Evolutionary conservation across 1,284 basidiomycete species (phyloP).

Genomic region (Termitomyces sp.): DNA sequence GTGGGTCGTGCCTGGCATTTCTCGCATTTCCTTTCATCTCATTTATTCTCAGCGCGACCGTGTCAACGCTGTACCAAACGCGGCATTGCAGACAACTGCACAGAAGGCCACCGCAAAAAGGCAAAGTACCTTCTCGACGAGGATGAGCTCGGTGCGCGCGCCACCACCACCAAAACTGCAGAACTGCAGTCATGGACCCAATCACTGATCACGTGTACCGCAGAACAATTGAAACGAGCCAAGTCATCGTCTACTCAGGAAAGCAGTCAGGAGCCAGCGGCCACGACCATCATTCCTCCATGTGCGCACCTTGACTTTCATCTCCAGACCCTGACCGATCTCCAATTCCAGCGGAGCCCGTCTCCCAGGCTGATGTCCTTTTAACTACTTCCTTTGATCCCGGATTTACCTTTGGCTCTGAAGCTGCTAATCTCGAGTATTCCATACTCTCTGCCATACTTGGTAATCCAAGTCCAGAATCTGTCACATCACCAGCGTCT

Average conservation of each 20-base stretch:
- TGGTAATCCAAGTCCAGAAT: slow-evolving; percentile 67
- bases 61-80: slow-evolving; percentile 95
- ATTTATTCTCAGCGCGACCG: slow-evolving; percentile 67
- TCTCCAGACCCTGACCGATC: slow-evolving; percentile 13
- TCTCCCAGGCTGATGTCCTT: slow-evolving; percentile 53
- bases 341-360: slow-evolving; percentile 35
- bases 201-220: slow-evolving; percentile 35
- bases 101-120: slow-evolving; percentile 95
- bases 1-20: slow-evolving; percentile 42
- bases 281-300: slow-evolving; percentile 22
- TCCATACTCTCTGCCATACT: slow-evolving; percentile 90
- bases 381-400: slow-evolving; percentile 60
- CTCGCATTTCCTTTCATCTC: slow-evolving; percentile 17
- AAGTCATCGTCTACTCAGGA: slow-evolving; percentile 35
- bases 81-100: slow-evolving; percentile 83
- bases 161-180: slow-evolving; percentile 3
- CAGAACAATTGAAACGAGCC: slow-evolving; percentile 59
- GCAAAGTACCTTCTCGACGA: slow-evolving; percentile 96
- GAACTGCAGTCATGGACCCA: slow-evolving; percentile 17
- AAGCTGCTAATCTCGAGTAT: slow-evolving; percentile 88
- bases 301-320: slow-evolving; percentile 19
- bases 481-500: slow-evolving; percentile 37
- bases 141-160: slow-evolving; percentile 74
- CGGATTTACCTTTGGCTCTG: slow-evolving; percentile 71
- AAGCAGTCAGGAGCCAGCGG: slow-evolving; percentile 18